Evolutionary conservation across 2,329 filamentous ascomycete genomes (phyloP).

Genomic region (Neofusicoccum ribis): DNA sequence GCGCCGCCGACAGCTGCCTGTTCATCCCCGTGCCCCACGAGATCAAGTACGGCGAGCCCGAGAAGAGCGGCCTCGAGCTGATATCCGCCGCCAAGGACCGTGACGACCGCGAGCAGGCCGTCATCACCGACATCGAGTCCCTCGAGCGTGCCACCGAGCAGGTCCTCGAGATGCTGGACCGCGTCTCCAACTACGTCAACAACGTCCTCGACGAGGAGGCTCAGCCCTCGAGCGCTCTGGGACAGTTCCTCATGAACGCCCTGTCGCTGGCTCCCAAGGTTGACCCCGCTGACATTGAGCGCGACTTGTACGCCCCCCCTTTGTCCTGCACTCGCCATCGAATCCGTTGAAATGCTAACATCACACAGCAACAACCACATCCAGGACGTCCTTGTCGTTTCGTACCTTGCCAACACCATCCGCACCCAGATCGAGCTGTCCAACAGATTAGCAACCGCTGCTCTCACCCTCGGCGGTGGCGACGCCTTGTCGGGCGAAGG

Average conservation of each 20-base stretch:
- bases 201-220: slow-evolving; percentile 92
- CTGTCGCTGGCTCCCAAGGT: slow-evolving; percentile 94
- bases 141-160: slow-evolving; percentile 84
- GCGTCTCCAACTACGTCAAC: slow-evolving; percentile 88
- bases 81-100: slow-evolving; percentile 78
- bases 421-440: slow-evolving; percentile 98
- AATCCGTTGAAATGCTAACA: slow-evolving; percentile 30
- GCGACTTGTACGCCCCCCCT: slow-evolving; percentile 70
- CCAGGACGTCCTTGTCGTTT: slow-evolving; percentile 97
- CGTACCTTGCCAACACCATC: slow-evolving; percentile 97
- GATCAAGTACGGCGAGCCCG: slow-evolving; percentile 81
- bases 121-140: slow-evolving; percentile 86
- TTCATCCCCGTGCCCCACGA: slow-evolving; percentile 98
- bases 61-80: slow-evolving; percentile 76
- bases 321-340: no score
- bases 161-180: slow-evolving; percentile 84
- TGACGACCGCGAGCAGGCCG: slow-evolving; percentile 70
- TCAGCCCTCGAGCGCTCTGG: slow-evolving; percentile 84
- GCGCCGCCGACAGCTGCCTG: slow-evolving; percentile 91
- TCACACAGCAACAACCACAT: slow-evolving; percentile 86
- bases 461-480: slow-evolving; percentile 49
- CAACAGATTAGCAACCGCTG: slow-evolving; percentile 78
- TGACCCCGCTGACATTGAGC: slow-evolving; percentile 83
- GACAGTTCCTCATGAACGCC: slow-evolving; percentile 93
- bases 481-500: slow-evolving; percentile 38